Conservation (phyloP, 1,139 yeast species). For the Saccharomyces hybrid region DNA sequence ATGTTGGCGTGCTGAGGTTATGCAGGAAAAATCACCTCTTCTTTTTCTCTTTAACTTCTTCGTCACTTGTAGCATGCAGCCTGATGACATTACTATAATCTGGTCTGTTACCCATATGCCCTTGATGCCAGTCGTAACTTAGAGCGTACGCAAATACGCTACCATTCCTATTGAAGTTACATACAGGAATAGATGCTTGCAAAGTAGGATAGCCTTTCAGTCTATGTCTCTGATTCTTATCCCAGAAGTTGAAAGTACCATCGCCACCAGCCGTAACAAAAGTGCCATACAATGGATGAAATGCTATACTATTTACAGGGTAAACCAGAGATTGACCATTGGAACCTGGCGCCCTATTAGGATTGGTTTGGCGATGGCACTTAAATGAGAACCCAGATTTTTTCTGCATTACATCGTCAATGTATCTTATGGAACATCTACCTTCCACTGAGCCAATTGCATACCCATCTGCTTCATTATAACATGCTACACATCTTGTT, state of each 20-base stretch:
- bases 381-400: constrained; percentile 79
- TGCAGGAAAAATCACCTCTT: constrained; percentile 35
- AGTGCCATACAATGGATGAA: constrained; percentile 88
- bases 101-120: constrained; percentile 67
- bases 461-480: constrained; percentile 83
- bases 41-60: constrained; percentile 73
- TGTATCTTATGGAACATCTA: constrained; percentile 91
- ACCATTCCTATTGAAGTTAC: constrained; percentile 79
- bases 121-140: constrained; percentile 94
- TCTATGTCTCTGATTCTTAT: constrained; percentile 84
- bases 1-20: not conserved
- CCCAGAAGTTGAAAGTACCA: constrained; percentile 94
- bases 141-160: constrained; percentile 83
- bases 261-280: constrained; percentile 93
- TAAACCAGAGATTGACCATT: constrained; percentile 48
- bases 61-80: constrained; percentile 78
- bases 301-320: constrained; percentile 70
- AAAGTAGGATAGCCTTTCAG: constrained; percentile 71
- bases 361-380: constrained; percentile 62
- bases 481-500: constrained; percentile 75
- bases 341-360: constrained; percentile 32
- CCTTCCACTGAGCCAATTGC: constrained; percentile 95
- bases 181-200: constrained; percentile 66
- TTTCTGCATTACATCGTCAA: constrained; percentile 72
- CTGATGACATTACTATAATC: constrained; percentile 71